phyloP scores from a whole-genome alignment of 768 basidiomycete genomes.

The Pleurotus tuoliensis region DNA sequence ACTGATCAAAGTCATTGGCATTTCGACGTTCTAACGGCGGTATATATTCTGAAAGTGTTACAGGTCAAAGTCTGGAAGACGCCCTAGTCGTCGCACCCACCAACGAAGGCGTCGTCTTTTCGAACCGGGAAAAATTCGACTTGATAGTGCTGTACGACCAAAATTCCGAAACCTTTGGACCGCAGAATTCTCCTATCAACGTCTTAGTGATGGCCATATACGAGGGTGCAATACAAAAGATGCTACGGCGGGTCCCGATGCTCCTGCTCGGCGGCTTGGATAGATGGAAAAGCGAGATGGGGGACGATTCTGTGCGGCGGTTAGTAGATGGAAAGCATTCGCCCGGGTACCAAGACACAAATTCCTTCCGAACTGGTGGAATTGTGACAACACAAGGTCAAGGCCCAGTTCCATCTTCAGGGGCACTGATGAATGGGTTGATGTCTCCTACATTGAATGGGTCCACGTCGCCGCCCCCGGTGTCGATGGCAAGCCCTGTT shows the following conservation, averaged over 20 bases:
- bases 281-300: constrained; percentile 69
- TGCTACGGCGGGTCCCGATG: constrained; percentile 73
- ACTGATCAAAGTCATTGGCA: too few species aligned
- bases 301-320: constrained; percentile 30
- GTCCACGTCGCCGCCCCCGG: not conserved
- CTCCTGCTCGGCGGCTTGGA: constrained; percentile 81
- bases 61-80: constrained; percentile 64
- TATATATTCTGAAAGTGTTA: constrained; percentile 44
- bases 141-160: constrained; percentile 84
- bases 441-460: not conserved
- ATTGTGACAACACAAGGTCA: too few species aligned
- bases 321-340: constrained; percentile 17
- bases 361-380: constrained; percentile 8
- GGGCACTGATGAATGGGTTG: not conserved
- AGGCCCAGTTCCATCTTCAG: too few species aligned
- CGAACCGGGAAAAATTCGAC: constrained; percentile 84
- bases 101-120: constrained; percentile 70
- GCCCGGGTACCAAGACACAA: constrained; percentile 21
- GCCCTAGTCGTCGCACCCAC: constrained; percentile 68
- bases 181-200: constrained; percentile 48
- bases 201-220: constrained; percentile 66
- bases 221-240: constrained; percentile 67
- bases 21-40: too few species aligned
- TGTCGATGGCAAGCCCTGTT: not conserved
- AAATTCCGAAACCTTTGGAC: constrained; percentile 48